Base-by-base conservation (phyloP, 305 asterid species). In the Solanum chacoense region DNA sequence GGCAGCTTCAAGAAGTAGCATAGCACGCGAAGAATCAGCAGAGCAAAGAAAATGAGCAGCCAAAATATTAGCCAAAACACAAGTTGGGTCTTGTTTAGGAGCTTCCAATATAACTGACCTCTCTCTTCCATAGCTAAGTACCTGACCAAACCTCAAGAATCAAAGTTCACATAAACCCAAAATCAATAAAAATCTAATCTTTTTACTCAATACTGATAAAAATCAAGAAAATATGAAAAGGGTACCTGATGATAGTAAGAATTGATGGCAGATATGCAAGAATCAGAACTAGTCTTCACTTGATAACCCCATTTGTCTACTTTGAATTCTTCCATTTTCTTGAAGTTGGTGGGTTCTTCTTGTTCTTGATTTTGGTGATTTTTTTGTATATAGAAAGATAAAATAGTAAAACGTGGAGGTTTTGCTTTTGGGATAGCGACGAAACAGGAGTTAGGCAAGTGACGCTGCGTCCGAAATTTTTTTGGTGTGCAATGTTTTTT, bases 1-100 rank as follows among this genome's bases (percentile, higher is more conserved):
- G 90, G 99, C 98, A 85, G 96, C 95, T 78, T 93, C 92, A 35
- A 94, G 88, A 78, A 94, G 89, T 37, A 79, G 90, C 86, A 88
- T 85, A 88, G 93, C 95, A 85, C 91, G 92, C 67, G 98, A 89
- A 89, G 91, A 89, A 91, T 93, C 94, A 26, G 88, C 38, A 72
- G 96, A 95, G 72, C 85, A 89, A 89, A 96, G 95, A 84, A 87
- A 95, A 90, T 91, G 95, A n/a, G 99, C 98, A 12, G 97, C 97
- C 93, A 97, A 93, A 91, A 96, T 93, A 89, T 96, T 97, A 76
- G 93, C 98, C 88, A 97, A 93, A 90, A 97, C 99, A 86, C 99
- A 97, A 40, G 84, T 87, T 32, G 99, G 98, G 92, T 97, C 99
- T 88, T 93, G 91, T 85, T 89, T 91, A 63, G 98, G 95, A 90